Conservation (phyloP, 768 basidiomycete genomes). For the Amanita brunnescens region DNA sequence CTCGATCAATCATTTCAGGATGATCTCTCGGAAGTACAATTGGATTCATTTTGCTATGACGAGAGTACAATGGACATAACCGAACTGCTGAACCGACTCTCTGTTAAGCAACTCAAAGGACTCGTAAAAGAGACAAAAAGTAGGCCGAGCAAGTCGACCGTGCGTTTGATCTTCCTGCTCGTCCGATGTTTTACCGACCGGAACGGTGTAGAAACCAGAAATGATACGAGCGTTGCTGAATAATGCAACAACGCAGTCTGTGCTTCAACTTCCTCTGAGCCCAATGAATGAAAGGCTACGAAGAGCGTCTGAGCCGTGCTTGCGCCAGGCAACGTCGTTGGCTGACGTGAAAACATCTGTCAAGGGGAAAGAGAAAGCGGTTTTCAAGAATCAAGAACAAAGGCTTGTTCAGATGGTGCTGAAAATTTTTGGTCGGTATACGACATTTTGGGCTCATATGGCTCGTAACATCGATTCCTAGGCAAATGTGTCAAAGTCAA, state of each 20-base stretch:
- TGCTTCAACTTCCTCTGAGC: slow-evolving; percentile 22
- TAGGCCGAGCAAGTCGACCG: slow-evolving; percentile 18
- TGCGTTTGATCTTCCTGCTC: neutral
- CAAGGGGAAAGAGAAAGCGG: slow-evolving; percentile 16
- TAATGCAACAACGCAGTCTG: slow-evolving; percentile 28
- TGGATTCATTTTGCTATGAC: slow-evolving; percentile 32
- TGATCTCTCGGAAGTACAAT: slow-evolving; percentile 17
- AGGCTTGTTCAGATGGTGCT: slow-evolving; percentile 38
- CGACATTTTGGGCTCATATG: neutral
- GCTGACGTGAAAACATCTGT: slow-evolving; percentile 14
- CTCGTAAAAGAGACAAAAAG: slow-evolving; percentile 32
- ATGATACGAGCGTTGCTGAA: slow-evolving; percentile 23
- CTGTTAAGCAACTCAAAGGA: slow-evolving; percentile 27
- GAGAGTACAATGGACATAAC: slow-evolving; percentile 32
- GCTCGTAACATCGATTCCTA: slow-evolving; percentile 17
- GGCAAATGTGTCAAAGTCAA: slow-evolving; percentile 59
- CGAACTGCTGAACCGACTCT: slow-evolving; percentile 30
- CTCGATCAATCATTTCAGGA: neutral
- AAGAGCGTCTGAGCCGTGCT: slow-evolving; percentile 17
- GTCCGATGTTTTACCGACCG: slow-evolving; percentile 1
- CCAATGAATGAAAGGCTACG: slow-evolving; percentile 13
- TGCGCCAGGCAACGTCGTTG: slow-evolving; percentile 30
- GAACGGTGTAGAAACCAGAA: slow-evolving; percentile 24
- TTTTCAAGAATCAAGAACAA: slow-evolving; percentile 25
- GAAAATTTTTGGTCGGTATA: slow-evolving; percentile 17